Base-by-base conservation (phyloP, 1,284 basidiomycete genomes). In the Exobasidium rhododendri region DNA sequence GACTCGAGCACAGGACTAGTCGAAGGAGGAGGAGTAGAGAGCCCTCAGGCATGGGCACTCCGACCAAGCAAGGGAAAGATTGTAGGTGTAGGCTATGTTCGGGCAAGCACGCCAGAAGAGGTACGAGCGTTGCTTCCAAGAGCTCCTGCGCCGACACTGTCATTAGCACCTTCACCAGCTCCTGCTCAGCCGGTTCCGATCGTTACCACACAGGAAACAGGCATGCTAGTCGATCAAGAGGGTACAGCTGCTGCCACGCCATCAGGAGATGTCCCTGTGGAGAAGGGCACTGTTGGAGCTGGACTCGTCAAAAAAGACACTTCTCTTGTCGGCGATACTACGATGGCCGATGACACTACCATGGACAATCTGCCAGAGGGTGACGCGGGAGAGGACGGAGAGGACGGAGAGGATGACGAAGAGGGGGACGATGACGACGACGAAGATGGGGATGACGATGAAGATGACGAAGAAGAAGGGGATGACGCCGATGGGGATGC, bases 51-150 rank as follows among this genome's bases (percentile, higher is more conserved):
- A 1, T 75, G 73, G 73, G 61, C 58, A 1, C 28, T 62, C 31
- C 54, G 57, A 11, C 67, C 75, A 1, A 67, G 66, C 28, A 58
- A 58, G 24, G 74, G 74, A 3, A 55, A 52, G n/a, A 65, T 76
- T 29, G 5, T 77, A 2, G 74, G 72, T 40, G 62, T 74, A 49
- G 74, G 73, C 2, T 66, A 69, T 46, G 69, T 76, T 4, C 58
- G 63, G 2, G 66, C 73, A 2, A 58, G 62, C 26, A 69, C 69
- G 26, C 72, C 72, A 11, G 68, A 70, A 29, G 64, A 68, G 59
- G 40, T 68, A 20, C 61, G 60, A 28, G 45, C 29, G 13, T 29
- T 6, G 32, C 31, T 54, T 55, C 63, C 50, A 22, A 53, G 29
- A 26, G 51, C 35, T n/a, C 59, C 56, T 20, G 51, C 29, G 22